Base-by-base conservation (phyloP, 2,329 filamentous ascomycete species). In the Ascochyta pisi region DNA sequence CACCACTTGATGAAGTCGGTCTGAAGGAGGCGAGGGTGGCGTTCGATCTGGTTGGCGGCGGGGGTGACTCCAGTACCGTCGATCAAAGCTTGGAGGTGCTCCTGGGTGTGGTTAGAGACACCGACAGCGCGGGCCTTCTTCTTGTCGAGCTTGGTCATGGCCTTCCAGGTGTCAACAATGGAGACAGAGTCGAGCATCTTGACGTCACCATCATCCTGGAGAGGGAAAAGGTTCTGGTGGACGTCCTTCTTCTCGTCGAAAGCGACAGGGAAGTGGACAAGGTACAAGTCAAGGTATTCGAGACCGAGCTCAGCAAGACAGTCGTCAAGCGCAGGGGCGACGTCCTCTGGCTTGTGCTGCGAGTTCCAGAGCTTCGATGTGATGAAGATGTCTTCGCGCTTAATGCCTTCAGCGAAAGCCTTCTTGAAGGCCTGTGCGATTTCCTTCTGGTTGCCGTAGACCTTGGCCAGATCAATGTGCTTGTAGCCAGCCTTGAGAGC, bases 331-430 rank as follows among this genome's bases (percentile, higher is more conserved):
- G 86, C 87, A 76, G 85, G 85, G 74, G 81, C 83, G 70, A 94
- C 91, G 66, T 84, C 83, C 41, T 67, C 48, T 19, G 66, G 65
- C 69, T 92, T 89, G 81, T 96, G 91, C 84, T 92, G 95, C 64
- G 87, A 87, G 81, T 93, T 92, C 91, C 91, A 96, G 56, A 96
- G 87, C 83, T 96, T 96, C 76, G 89, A 92, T 63, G 92, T 69
- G 54, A 70, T 66, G 59, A 69, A 70, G 39, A 70, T 53, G 27
- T 69, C 65, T 42, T 70, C 91, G 34, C 68, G 64, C 59, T 68
- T 67, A 4, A 90, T 74, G 46, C 83, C 83, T 43, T 60, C 64
- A 41, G 54, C 58, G 37, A 69, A 69, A 8, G 66, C 65, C 60
- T 61, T 65, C 61, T 71, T 70, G 42, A 71, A 57, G 6, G 63